These are phyloP conservation scores for Rutstroemia sp. DNA, from an alignment of 2,329 filamentous ascomycete genomes.

Conservation along the genomic window DNA sequence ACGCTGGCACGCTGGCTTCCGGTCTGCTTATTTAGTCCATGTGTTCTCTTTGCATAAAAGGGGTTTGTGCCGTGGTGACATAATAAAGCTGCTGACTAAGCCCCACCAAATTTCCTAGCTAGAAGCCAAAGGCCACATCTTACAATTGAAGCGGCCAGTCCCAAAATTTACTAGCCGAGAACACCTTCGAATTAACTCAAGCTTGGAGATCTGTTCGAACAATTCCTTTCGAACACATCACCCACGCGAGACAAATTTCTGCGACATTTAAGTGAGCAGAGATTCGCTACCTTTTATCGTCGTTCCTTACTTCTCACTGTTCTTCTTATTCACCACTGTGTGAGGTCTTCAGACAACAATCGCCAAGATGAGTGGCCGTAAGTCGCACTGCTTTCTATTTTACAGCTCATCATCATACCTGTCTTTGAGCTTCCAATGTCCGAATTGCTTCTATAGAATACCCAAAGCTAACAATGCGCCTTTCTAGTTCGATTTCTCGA, in stretches of 20 bases:
- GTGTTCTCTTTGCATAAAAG: slow-evolving; percentile 2
- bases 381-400: slow-evolving; percentile 21
- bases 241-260: slow-evolving; percentile 18
- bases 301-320: slow-evolving; percentile 22
- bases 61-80: not conserved
- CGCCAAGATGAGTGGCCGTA: slow-evolving; percentile 37
- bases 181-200: slow-evolving; percentile 10
- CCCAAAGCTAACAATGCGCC: slow-evolving; percentile 20
- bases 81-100: not conserved
- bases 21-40: not conserved
- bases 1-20: too few species aligned
- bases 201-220: slow-evolving; percentile 24
- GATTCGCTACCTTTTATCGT: slow-evolving; percentile 21
- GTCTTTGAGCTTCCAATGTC: slow-evolving; percentile 3
- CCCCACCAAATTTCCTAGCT: not conserved
- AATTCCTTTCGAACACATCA: slow-evolving; percentile 21
- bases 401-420: slow-evolving; percentile 3
- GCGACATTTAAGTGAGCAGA: slow-evolving; percentile 15
- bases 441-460: slow-evolving; percentile 12
- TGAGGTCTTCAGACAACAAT: slow-evolving; percentile 28
- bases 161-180: slow-evolving; percentile 17
- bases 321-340: slow-evolving; percentile 30
- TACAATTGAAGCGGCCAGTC: slow-evolving; percentile 8
- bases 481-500: slow-evolving; percentile 91
- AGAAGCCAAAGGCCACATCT: slow-evolving; percentile 17